Evolutionary conservation across 768 basidiomycete genomes (phyloP).

Genomic region (Mycena epipterygia): DNA sequence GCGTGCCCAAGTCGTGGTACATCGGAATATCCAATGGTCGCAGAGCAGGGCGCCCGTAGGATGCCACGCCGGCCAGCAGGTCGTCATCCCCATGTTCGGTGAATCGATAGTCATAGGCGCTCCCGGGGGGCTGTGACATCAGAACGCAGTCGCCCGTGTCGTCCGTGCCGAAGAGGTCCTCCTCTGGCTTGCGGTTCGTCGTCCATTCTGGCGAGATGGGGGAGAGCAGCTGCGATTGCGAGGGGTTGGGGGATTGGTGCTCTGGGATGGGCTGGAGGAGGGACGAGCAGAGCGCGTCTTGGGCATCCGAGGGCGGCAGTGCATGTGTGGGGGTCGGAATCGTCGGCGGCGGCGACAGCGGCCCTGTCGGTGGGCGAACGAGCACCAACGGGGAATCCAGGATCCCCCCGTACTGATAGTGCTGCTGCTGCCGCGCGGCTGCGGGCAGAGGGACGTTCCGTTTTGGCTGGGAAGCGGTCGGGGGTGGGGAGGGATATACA

Average conservation of each 20-base stretch:
- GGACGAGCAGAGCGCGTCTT: conserved; percentile 1
- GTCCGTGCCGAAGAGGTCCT: conserved; percentile 2
- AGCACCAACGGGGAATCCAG: conserved; percentile 32
- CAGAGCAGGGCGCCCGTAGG: conserved; percentile 21
- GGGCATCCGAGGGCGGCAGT: conserved; percentile 17
- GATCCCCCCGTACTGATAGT: conserved; percentile 29
- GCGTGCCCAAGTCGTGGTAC: background rate
- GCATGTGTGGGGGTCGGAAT: conserved; percentile 29
- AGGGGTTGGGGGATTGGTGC: conserved; percentile 5
- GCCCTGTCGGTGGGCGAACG: conserved; percentile 14
- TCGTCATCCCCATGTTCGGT: conserved; percentile 12
- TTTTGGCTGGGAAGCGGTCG: conserved; percentile 24
- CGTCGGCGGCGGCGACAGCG: conserved; percentile 30
- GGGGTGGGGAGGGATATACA: conserved; percentile 36
- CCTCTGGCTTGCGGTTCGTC: conserved; percentile 17
- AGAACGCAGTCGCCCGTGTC: conserved; percentile 23
- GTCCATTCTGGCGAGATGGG: conserved; percentile 35
- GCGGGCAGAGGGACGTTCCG: conserved; percentile 32
- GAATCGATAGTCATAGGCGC: conserved; percentile 12
- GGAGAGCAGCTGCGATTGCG: conserved; percentile 29
- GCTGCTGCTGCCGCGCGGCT: background rate
- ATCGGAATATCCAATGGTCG: conserved; percentile 22
- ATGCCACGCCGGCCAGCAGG: background rate
- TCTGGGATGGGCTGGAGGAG: conserved; percentile 30
- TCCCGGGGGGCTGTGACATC: conserved; percentile 26